phyloP scores from a whole-genome alignment of 2,329 filamentous ascomycete genomes.

The Cryphonectria carpinicola region DNA sequence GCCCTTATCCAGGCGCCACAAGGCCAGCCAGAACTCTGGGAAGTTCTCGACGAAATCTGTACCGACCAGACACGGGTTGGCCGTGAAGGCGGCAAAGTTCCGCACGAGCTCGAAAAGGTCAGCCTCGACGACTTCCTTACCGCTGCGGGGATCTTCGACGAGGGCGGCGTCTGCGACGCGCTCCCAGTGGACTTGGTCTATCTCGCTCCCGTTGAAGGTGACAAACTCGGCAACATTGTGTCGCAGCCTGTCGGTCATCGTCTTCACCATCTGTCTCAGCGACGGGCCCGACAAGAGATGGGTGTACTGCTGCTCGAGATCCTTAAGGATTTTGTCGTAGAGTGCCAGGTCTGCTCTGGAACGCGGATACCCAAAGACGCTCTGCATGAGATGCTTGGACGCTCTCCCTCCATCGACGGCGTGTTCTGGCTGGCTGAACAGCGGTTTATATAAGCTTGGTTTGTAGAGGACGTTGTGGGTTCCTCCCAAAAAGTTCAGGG shows the following conservation, averaged over 20 bases:
- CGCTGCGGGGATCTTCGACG: conserved; percentile 34
- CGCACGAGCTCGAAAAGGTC: conserved; percentile 41
- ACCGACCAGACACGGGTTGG: conserved; percentile 43
- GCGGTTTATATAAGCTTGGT: conserved; percentile 35
- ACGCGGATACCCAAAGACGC: conserved; percentile 39
- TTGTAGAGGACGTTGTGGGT: conserved; percentile 41
- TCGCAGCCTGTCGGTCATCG: conserved; percentile 34
- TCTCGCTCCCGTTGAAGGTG: conserved; percentile 43
- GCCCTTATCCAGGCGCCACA: conserved; percentile 44
- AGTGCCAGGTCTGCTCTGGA: conserved; percentile 33
- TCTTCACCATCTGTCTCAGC: conserved; percentile 33
- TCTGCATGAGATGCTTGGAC: conserved; percentile 35
- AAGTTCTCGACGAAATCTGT: conserved; percentile 47
- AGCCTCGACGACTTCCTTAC: conserved; percentile 38
- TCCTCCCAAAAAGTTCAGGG: conserved; percentile 39
- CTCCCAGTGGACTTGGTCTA: conserved; percentile 47
- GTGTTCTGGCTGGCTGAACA: conserved; percentile 38
- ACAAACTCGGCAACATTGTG: conserved; percentile 41
- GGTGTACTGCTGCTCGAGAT: conserved; percentile 37
- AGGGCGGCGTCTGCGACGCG: conserved; percentile 38
- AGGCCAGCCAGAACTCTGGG: conserved; percentile 41
- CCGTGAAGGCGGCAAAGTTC: conserved; percentile 42
- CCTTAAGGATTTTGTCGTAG: conserved; percentile 36
- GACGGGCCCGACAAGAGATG: conserved; percentile 35
- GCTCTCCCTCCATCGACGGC: conserved; percentile 36